Evolutionary conservation across 2,329 filamentous ascomycete species (phyloP), one percentile per base, ranked within the genome.

Genomic region (Penicillium brasilianum): DNA sequence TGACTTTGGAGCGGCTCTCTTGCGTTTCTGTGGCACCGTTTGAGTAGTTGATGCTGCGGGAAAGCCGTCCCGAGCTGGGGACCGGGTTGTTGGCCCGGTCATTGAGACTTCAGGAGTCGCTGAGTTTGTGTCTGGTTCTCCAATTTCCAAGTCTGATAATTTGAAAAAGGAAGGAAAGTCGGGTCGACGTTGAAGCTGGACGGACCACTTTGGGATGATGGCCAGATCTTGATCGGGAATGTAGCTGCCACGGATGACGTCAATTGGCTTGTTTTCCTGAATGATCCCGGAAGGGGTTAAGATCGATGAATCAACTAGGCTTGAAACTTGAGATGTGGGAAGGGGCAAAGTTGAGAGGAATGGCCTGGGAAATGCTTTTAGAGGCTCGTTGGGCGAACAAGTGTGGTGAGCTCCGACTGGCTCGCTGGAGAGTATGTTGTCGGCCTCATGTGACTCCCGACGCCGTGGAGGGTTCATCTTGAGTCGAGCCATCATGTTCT

Each of bases 231-330:
- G 36, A 54, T 54, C 52, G 52, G 52, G 36, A 43, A 54, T 54
- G 52, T 54, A 44, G 52, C 25, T 43, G 52, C 22, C 52, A 43
- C n/a, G 52, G 16, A 54, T 54, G 52, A 54, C 52, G 52, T 54
- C 52, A 54, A 54, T 37, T 9, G 36, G 9, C 39, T 28, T 5
- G 11, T 20, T 54, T 34, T 16, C 52, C 25, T 54, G 52, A 32
- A 54, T 18, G 2, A 8, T 18, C 22, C 10, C 36, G n/a, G n/a
- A 28, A 54, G 36, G 37, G 25, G 52, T 22, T 30, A 10, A 9
- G 25, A 39, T 50, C 20, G 50, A 53, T 11, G 28, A 14, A 13
- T 34, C 48, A 28, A 34, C 4, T n/a, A 6, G 48, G 34, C 30
- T 50, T 7, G 11, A 34, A 20, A 48, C 9, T 30, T 22, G 44